These are phyloP conservation scores for Solanum gandarillasii DNA, from an alignment of 257 asterid genomes.

Conservation along the genomic window DNA sequence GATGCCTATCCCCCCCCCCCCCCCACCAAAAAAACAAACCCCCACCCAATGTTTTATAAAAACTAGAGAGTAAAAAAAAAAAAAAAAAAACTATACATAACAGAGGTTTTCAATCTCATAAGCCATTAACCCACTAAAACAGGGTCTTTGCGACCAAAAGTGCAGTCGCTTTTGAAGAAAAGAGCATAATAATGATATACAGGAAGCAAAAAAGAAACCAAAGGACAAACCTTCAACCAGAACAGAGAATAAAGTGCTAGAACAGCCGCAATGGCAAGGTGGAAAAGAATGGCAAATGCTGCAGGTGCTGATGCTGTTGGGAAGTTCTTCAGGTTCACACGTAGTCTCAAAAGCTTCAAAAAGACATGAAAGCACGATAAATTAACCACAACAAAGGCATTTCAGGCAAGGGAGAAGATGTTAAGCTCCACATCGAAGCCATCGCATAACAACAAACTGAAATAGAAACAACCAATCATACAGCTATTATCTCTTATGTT, in stretches of 20 bases:
- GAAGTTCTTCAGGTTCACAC: conserved; percentile 73
- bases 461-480: background rate
- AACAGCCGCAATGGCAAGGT: conserved; percentile 76
- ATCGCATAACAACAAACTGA: background rate
- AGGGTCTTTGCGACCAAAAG: background rate
- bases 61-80: background rate
- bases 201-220: background rate
- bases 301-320: conserved; percentile 61
- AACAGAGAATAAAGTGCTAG: conserved; percentile 62
- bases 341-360: conserved; percentile 57
- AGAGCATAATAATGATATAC: background rate
- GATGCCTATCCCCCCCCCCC: too few species aligned
- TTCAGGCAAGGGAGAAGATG: background rate
- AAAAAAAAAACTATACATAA: background rate
- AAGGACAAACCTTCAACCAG: conserved; percentile 76
- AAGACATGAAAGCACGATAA: conserved; percentile 2
- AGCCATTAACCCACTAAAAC: background rate
- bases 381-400: background rate
- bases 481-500: background rate
- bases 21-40: background rate
- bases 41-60: background rate
- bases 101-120: background rate
- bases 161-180: background rate
- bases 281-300: conserved; percentile 66
- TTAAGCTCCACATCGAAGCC: background rate